Evolutionary conservation across 208 protist genomes (phyloP).

Genomic region (Leishmania amazonensis): DNA sequence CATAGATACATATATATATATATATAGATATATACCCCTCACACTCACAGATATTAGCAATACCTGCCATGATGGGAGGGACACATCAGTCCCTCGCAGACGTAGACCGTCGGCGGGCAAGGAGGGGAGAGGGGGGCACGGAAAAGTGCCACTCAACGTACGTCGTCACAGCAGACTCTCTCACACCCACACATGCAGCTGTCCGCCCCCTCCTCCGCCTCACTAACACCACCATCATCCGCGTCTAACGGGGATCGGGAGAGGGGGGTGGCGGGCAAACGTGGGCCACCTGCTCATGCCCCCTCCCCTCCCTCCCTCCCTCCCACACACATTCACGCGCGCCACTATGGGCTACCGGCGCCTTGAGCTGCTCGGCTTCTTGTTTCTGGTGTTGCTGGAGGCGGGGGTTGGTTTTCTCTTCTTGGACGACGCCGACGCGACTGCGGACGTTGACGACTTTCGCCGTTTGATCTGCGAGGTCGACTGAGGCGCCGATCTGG

Average conservation of each 20-base stretch:
- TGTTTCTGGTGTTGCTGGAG: background rate
- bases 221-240: background rate
- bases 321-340: background rate
- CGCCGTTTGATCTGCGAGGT: background rate
- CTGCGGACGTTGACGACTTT: background rate
- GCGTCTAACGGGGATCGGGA: background rate
- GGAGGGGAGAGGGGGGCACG: background rate
- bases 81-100: background rate
- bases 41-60: background rate
- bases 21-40: no score
- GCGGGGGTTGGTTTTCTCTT: background rate
- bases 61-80: background rate
- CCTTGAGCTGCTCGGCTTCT: conserved; percentile 6
- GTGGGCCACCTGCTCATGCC: background rate
- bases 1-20: no score
- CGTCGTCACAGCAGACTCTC: background rate
- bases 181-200: background rate
- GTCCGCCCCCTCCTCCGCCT: background rate
- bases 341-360: background rate
- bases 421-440: background rate
- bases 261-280: background rate
- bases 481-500: background rate
- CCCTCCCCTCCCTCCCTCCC: background rate
- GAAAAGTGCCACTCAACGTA: background rate
- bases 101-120: no score